Percentiles rank a stretch among this genome's conserved stretches.
These are phyloP conservation scores for Eragrostis tef DNA, from an alignment of 202 grass and related monocot species.

Conservation along the genomic window DNA sequence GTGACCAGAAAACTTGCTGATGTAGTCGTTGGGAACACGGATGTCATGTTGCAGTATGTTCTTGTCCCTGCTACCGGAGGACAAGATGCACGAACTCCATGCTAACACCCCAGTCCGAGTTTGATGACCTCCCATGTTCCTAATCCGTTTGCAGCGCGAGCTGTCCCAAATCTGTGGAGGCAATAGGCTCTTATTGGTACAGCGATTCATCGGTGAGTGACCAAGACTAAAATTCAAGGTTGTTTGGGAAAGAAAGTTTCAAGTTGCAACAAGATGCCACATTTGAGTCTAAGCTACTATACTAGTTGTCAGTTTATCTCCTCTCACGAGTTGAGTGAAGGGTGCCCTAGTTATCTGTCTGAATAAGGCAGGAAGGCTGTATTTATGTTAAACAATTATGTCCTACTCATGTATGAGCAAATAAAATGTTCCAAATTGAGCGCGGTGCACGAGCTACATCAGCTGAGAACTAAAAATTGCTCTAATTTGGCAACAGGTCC, in stretches of 20 bases:
- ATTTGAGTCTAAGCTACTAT: neutral
- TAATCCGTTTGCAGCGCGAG: slow-evolving; percentile 80
- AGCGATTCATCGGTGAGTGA: neutral
- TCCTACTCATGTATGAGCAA: too few relatives aligned
- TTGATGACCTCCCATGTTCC: slow-evolving; percentile 83
- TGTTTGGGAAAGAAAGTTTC: neutral
- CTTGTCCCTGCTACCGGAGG: slow-evolving; percentile 95
- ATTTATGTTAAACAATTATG: too few relatives aligned
- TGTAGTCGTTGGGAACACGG: slow-evolving; percentile 73
- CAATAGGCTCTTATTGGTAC: neutral
- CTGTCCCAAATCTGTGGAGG: slow-evolving; percentile 86
- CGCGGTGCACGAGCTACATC: too few relatives aligned
- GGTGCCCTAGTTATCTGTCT: too few relatives aligned
- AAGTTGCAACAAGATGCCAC: neutral
- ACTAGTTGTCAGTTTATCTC: neutral
- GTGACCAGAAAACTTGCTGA: slow-evolving; percentile 79
- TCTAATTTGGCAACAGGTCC: neutral
- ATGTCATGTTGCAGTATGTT: slow-evolving; percentile 90
- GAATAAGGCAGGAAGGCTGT: too few relatives aligned
- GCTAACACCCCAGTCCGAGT: slow-evolving; percentile 75
- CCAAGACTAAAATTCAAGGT: neutral
- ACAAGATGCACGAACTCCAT: slow-evolving; percentile 90
- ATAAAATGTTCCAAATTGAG: too few relatives aligned
- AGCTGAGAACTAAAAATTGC: too few relatives aligned
- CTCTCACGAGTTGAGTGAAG: too few relatives aligned